phyloP scores from a whole-genome alignment of 306 rosid genomes.

The Prinsepia uniflora region DNA sequence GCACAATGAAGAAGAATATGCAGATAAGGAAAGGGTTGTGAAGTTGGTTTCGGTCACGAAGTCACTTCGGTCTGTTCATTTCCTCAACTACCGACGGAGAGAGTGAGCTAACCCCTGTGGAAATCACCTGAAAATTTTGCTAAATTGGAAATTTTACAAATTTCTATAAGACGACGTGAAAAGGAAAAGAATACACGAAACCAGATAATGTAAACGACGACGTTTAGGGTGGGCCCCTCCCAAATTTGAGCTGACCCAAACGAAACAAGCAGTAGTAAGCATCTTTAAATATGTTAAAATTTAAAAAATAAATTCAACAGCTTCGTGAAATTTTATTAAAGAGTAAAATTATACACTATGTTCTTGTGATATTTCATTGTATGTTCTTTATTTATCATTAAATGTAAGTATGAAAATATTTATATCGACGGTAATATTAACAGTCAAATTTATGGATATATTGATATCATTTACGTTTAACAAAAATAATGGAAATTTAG shows the following conservation, averaged over 20 bases:
- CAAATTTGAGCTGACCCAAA: background rate
- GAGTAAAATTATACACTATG: no score
- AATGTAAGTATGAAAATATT: no score
- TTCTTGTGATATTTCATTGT: no score
- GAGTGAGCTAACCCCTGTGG: constrained; percentile 10
- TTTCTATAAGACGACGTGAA: background rate
- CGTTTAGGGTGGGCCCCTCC: background rate
- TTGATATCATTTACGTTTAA: no score
- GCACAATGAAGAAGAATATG: background rate
- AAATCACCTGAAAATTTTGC: constrained; percentile 1
- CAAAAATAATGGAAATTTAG: no score
- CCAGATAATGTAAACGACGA: background rate
- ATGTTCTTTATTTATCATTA: no score
- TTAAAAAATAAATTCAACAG: no score
- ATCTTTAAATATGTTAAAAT: no score
- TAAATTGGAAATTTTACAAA: background rate
- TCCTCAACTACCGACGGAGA: background rate
- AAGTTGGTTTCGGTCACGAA: background rate
- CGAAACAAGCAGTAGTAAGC: background rate
- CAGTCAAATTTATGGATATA: no score
- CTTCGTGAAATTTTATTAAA: no score
- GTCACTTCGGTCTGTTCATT: background rate
- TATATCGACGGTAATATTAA: no score
- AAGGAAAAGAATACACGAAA: background rate
- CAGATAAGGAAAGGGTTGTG: background rate